Percentiles rank a stretch among this genome's conserved stretches.
Evolutionary conservation across 1,139 yeast species (phyloP).

Genomic region (Sugiyamaella pinicola): DNA sequence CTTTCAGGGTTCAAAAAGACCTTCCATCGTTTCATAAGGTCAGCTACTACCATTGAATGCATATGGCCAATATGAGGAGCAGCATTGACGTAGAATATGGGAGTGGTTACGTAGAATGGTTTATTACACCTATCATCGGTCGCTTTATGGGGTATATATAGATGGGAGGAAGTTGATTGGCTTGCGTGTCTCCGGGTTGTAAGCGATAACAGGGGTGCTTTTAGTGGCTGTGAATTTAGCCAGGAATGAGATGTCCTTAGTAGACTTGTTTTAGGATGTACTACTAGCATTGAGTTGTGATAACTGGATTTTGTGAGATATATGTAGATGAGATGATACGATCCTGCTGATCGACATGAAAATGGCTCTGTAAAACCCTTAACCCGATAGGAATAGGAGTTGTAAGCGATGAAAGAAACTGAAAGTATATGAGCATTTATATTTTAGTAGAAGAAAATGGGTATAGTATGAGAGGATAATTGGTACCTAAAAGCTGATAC

Average conservation of each 20-base stretch:
- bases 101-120: constrained; percentile 71
- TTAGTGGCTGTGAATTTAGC: background rate
- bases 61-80: constrained; percentile 93
- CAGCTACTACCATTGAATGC: constrained; percentile 84
- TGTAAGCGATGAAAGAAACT: background rate
- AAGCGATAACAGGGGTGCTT: background rate
- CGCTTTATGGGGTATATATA: constrained; percentile 7
- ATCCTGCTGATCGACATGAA: background rate
- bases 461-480: background rate
- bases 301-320: too few species aligned
- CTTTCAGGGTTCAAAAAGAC: constrained; percentile 43
- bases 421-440: background rate
- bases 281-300: background rate
- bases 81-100: constrained; percentile 96
- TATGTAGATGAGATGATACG: too few species aligned
- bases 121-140: constrained; percentile 20
- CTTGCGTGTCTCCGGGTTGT: background rate
- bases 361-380: background rate
- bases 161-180: background rate
- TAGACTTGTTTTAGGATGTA: background rate
- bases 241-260: background rate
- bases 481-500: background rate
- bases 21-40: constrained; percentile 76
- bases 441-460: background rate
- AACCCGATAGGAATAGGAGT: background rate